Percentiles rank a stretch among this genome's conserved stretches.
phyloP scores from a whole-genome alignment of 805 yeast species.

The Cyberlindnera veronae region DNA sequence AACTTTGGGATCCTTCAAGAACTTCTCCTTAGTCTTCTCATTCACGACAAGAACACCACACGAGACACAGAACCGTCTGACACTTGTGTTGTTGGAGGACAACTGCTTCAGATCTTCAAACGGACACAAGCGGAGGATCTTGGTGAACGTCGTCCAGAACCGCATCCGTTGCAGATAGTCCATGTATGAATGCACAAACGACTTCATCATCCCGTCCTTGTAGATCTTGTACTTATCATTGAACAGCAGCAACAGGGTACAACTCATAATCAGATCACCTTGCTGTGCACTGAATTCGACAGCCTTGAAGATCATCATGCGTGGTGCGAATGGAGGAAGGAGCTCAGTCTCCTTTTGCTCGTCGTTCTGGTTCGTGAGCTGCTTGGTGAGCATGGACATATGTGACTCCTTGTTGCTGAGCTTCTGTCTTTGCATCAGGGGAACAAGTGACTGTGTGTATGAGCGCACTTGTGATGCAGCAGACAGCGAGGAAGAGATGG shows the following conservation, averaged over 20 bases:
- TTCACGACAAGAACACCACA: constrained; percentile 60
- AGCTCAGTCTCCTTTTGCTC: constrained; percentile 3
- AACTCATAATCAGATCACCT: constrained; percentile 62
- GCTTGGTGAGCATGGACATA: constrained; percentile 26
- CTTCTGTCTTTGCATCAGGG: constrained; percentile 12
- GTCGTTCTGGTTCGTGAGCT: constrained; percentile 21
- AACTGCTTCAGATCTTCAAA: constrained; percentile 26
- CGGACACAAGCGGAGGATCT: constrained; percentile 44
- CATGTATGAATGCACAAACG: constrained; percentile 54
- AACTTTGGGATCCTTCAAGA: constrained; percentile 29
- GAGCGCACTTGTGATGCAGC: constrained; percentile 14
- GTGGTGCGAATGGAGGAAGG: constrained; percentile 57
- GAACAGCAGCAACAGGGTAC: constrained; percentile 55
- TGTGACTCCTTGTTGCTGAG: constrained; percentile 14
- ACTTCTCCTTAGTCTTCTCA: constrained; percentile 47
- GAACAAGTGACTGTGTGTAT: constrained; percentile 15
- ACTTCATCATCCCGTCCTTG: constrained; percentile 39
- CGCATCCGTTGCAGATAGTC: constrained; percentile 47
- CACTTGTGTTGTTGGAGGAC: constrained; percentile 29
- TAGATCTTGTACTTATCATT: constrained; percentile 36
- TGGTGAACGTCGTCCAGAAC: constrained; percentile 56
- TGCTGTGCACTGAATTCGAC: constrained; percentile 52
- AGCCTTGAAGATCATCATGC: constrained; percentile 45
- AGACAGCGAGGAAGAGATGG: constrained; percentile 19
- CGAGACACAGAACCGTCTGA: constrained; percentile 56